Base-by-base conservation (phyloP, 768 basidiomycete genomes). In the Leccinum variicolor region DNA sequence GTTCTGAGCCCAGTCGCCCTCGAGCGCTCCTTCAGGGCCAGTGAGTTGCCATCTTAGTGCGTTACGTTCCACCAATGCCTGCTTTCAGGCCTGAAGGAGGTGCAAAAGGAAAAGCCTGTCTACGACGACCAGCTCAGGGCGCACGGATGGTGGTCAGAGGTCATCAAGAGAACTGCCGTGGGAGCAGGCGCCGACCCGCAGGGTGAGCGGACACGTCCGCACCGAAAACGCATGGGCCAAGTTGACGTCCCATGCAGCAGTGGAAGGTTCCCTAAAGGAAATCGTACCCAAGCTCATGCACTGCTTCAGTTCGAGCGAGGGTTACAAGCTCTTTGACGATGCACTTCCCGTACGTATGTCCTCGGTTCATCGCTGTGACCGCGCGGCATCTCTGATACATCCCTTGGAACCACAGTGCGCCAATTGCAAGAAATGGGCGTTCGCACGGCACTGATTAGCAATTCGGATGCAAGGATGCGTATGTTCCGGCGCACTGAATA, bases 401-500 rank as follows among this genome's bases (percentile, higher is more conserved):
- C 25, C 46, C 2, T 11, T 1, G 26, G 21, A 25, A 13, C 26
- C 4, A 15, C 64, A 86, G 84, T 85, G 55, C 67, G 72, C 41
- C 69, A 65, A 39, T 72, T 90, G 39, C 77, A 73, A 49, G 67
- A 76, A 17, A 67, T 81, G 55, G 71, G 75, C 21, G 63, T 90
- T 34, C 71, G 64, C 54, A 84, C 81, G 31, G 87, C 82, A 6
- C 69, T 91, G 10, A 72, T 91, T 43, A 89, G 86, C 70, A 92
- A 92, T 66, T 81, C 84, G 2, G 90, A 92, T 69, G 74, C 75
- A 39, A 81, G 91, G 43, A 85, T 90, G 73, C 78, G 90, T 91
- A 70, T 52, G 82, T 74, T 52, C 19, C 13, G 29, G 48, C 23
- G 36, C n/a, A 13, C 6, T 26, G 17, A 21, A 33, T 52, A 34